These are phyloP conservation scores for Trichoderma hamatum DNA, from an alignment of 2,329 filamentous ascomycete species.

Conservation along the genomic window DNA sequence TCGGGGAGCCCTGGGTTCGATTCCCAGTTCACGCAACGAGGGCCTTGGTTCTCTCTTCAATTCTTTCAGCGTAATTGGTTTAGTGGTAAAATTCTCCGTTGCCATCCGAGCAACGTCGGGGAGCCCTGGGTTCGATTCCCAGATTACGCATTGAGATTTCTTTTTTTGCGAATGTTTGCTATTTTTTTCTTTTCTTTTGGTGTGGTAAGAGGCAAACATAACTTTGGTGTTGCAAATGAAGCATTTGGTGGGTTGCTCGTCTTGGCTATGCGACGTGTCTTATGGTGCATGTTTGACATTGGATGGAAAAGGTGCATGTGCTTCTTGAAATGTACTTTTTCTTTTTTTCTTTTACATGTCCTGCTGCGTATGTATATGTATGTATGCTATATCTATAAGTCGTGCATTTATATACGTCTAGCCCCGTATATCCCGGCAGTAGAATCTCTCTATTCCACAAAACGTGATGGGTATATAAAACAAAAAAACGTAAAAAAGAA, in stretches of 20 bases:
- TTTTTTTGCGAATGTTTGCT: conserved; percentile 14
- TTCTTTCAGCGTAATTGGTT: conserved; percentile 33
- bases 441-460: conserved; percentile 6
- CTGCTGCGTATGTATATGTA: conserved; percentile 6
- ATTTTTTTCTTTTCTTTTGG: conserved; percentile 30
- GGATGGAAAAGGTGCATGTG: neutral
- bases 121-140: conserved; percentile 42
- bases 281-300: neutral
- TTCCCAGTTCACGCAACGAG: conserved; percentile 30
- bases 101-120: conserved; percentile 38
- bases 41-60: neutral
- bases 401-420: neutral
- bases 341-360: conserved; percentile 12
- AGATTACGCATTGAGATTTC: conserved; percentile 35
- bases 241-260: neutral
- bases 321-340: neutral
- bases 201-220: neutral
- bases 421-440: neutral
- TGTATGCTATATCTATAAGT: conserved; percentile 10
- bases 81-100: conserved; percentile 40
- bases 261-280: neutral
- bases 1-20: conserved; percentile 31
- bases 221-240: neutral
- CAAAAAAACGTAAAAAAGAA: neutral
- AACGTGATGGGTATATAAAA: conserved; percentile 11